Base-by-base conservation (phyloP, 73 alveolate species). In the Uronychia setigera region DNA sequence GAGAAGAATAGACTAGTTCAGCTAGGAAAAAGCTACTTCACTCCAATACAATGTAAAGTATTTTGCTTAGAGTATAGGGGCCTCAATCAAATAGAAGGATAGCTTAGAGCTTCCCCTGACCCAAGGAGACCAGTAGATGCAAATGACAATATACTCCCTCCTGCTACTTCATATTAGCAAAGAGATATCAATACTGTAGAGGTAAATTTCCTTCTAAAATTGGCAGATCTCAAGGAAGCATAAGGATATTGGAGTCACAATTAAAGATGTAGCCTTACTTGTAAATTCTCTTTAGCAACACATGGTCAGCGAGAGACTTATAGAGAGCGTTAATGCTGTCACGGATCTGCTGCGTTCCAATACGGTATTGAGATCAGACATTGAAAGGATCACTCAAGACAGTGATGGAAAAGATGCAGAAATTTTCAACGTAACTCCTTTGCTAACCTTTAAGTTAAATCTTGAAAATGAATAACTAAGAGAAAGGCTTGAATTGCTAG, bases 241-340 rank as follows among this genome's bases (percentile, higher is more conserved):
- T 46, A 5, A 46, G 67, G n/a, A 46, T 5, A 46, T 46, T 5
- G 67, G 19, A 46, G 19, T 11, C 67, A 5, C 67, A 19, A 46
- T 5, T 46, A 46, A 11, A 46, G n/a, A 46, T 46, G n/a, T 46
- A 46, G 67, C 5, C 5, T 46, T 5, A 46, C 67, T 5, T 46
- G 19, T 11, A 19, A 46, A 19, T 46, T 11, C n/a, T 11, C 5
- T 46, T 5, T 11, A 46, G n/a, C 67, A 5, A 46, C n/a, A 19
- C 67, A 11, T 11, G 5, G 67, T 67, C 93, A 9, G n/a, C n/a
- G 93, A 87, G 74, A 59, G 93, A 60, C 81, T 87, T 0, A 74
- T 87, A 32, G 88, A 87, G 31, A 19, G 76, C 0, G 93, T 87
- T 1, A 87, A 87, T 67, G 93, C 93, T 1, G 93, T 87, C 5